These are phyloP conservation scores for Porphyridium purpureum DNA, from an alignment of 23 red algal species.

Conservation along the genomic window DNA sequence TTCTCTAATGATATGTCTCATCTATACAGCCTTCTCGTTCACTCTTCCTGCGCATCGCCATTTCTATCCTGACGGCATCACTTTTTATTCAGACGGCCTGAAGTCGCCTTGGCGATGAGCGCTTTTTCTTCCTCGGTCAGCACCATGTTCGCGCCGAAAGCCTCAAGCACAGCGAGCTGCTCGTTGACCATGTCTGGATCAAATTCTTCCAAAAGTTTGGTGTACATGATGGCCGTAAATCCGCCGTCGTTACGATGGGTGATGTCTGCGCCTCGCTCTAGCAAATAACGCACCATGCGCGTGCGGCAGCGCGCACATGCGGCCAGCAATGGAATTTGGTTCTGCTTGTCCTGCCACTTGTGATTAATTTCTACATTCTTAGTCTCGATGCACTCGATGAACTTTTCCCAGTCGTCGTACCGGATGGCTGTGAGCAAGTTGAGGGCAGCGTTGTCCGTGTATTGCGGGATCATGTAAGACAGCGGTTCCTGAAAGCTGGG, in stretches of 20 bases:
- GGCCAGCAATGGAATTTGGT: slow-evolving; percentile 53
- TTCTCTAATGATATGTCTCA: too few species aligned
- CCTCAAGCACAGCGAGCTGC: slow-evolving; percentile 32
- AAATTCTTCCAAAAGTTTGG: too few species aligned
- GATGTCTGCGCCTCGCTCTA: slow-evolving; percentile 38
- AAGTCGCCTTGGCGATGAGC: slow-evolving; percentile 6
- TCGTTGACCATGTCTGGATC: slow-evolving; percentile 9
- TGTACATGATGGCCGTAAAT: slow-evolving; percentile 61
- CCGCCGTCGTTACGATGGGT: slow-evolving; percentile 41
- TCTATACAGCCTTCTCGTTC: too few species aligned
- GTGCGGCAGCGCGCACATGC: slow-evolving; percentile 27
- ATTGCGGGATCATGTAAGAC: slow-evolving; percentile 26
- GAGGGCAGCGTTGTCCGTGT: slow-evolving; percentile 11
- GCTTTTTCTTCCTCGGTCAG: slow-evolving; percentile 13
- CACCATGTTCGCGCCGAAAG: slow-evolving; percentile 10
- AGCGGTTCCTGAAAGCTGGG: slow-evolving; percentile 27
- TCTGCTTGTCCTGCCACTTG: slow-evolving; percentile 52
- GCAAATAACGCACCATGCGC: slow-evolving; percentile 27
- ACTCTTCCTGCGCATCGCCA: too few species aligned
- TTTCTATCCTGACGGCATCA: too few species aligned
- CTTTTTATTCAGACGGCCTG: too few species aligned
- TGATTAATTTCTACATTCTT: slow-evolving; percentile 18
- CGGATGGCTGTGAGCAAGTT: slow-evolving; percentile 53
- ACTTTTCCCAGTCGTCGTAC: slow-evolving; percentile 56
- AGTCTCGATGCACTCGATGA: slow-evolving; percentile 17